Percentiles rank a stretch among this genome's conserved stretches.
These are phyloP conservation scores for Fusarium aywerte DNA, from an alignment of 2,329 filamentous ascomycete genomes.

Conservation along the genomic window DNA sequence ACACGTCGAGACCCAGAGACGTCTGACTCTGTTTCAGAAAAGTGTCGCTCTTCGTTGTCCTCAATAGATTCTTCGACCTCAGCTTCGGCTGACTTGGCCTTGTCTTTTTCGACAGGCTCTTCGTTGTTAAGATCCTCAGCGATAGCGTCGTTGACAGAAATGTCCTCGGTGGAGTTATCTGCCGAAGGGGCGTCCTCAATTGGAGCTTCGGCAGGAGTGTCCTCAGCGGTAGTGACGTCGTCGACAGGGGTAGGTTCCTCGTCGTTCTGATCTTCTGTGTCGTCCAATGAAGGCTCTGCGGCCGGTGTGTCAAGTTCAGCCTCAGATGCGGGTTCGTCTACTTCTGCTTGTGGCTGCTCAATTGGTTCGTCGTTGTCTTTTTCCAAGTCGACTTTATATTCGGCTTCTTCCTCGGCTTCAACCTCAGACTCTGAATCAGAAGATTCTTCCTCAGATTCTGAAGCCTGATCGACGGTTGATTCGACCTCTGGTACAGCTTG, in stretches of 20 bases:
- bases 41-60: conserved; percentile 19
- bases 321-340: conserved; percentile 8
- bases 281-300: conserved; percentile 12
- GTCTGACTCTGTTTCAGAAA: conserved; percentile 36
- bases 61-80: conserved; percentile 20
- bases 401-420: neutral
- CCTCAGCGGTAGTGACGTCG: conserved; percentile 21
- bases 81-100: conserved; percentile 11
- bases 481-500: conserved; percentile 4
- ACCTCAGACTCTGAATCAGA: neutral
- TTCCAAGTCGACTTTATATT: conserved; percentile 7
- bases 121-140: conserved; percentile 15
- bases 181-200: conserved; percentile 17
- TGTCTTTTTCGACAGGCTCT: conserved; percentile 17
- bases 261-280: conserved; percentile 18
- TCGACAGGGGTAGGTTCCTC: conserved; percentile 18
- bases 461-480: neutral
- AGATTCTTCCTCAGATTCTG: neutral
- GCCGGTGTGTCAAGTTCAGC: conserved; percentile 11
- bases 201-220: conserved; percentile 15
- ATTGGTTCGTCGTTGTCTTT: conserved; percentile 9
- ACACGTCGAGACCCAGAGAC: conserved; percentile 33
- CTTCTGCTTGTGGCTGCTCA: conserved; percentile 9
- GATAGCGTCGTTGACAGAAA: conserved; percentile 13
- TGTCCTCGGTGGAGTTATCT: conserved; percentile 16